Evolutionary conservation across 2,329 filamentous ascomycete species (phyloP), one percentile per base, ranked within the genome.

Genomic region (Fusarium chaquense): DNA sequence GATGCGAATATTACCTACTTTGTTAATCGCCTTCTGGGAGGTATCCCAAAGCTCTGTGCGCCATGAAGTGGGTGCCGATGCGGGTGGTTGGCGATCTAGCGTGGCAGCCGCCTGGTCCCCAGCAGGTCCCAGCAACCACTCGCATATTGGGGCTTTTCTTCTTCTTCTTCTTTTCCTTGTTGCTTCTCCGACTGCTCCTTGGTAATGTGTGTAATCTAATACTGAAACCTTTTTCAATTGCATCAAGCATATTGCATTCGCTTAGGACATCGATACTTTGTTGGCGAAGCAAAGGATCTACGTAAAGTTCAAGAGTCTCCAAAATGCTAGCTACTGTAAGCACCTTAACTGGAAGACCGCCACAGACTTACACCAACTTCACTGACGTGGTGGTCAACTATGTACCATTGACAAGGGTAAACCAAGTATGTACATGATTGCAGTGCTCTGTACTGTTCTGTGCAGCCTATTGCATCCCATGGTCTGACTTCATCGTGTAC

Each of bases 1-100:
- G 33, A 55, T 49, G 44, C 53, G 55, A 40, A 67, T 41, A 58
- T 52, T 54, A 50, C 47, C 45, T 46, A 50, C 47, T 50, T 46
- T 53, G 52, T 69, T 28, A 32, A 32, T 51, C 36, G 35, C 26
- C 18, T 22, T 41, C 16, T 40, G 28, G 28, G 28, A 41, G 33
- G 47, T 32, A 54, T 54, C 8, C 41, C 35, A 47, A 67, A 70
- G 57, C 50, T 51, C 53, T 57, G 65, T 58, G 55, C 47, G 44
- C 36, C 41, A 50, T 58, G 59, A 56, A 62, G 55, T 57, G 58
- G 67, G 66, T 62, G 47, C 41, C 46, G 45, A 62, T 62, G 57
- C 41, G 58, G 65, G 61, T 66, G 64, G 65, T 62, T 56, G 68
- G 64, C 64, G 68, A 71, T 71, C 68, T 67, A 69, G 68, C 68